phyloP scores from a whole-genome alignment of 2,329 filamentous ascomycete genomes.

The Drechslerella coelobrocha region DNA sequence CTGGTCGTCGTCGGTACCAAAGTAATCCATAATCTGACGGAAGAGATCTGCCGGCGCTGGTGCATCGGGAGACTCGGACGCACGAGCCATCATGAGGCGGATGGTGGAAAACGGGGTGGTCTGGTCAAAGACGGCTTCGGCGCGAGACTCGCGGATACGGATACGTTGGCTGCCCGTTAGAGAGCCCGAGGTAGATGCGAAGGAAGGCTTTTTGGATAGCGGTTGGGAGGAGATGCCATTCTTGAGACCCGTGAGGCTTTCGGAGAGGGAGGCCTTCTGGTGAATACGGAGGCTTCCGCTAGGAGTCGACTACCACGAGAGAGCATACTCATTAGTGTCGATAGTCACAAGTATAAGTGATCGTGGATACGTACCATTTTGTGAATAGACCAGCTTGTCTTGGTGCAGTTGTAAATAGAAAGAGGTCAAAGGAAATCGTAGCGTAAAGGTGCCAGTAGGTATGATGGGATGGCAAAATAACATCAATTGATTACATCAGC shows the following conservation, averaged over 20 bases:
- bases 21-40: slow-evolving; percentile 40
- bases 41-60: slow-evolving; percentile 32
- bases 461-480: too few species aligned
- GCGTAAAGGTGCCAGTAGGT: too few species aligned
- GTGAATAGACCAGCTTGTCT: too few species aligned
- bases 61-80: slow-evolving; percentile 27
- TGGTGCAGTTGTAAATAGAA: too few species aligned
- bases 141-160: slow-evolving; percentile 27
- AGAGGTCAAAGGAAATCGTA: too few species aligned
- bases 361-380: too few species aligned
- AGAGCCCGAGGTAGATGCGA: slow-evolving; percentile 19
- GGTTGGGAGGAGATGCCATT: slow-evolving; percentile 11
- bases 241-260: slow-evolving; percentile 15
- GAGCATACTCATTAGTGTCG: too few species aligned
- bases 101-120: slow-evolving; percentile 41
- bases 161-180: slow-evolving; percentile 32
- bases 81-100: slow-evolving; percentile 40
- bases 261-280: slow-evolving; percentile 23
- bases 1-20: slow-evolving; percentile 35
- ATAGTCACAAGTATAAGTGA: too few species aligned
- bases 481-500: too few species aligned
- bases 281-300: slow-evolving; percentile 16
- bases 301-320: slow-evolving; percentile 14
- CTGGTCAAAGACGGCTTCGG: slow-evolving; percentile 40
- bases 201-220: slow-evolving; percentile 24